These are phyloP conservation scores for Tolypocladium paradoxum DNA, from an alignment of 2,329 filamentous ascomycete genomes.

Conservation along the genomic window DNA sequence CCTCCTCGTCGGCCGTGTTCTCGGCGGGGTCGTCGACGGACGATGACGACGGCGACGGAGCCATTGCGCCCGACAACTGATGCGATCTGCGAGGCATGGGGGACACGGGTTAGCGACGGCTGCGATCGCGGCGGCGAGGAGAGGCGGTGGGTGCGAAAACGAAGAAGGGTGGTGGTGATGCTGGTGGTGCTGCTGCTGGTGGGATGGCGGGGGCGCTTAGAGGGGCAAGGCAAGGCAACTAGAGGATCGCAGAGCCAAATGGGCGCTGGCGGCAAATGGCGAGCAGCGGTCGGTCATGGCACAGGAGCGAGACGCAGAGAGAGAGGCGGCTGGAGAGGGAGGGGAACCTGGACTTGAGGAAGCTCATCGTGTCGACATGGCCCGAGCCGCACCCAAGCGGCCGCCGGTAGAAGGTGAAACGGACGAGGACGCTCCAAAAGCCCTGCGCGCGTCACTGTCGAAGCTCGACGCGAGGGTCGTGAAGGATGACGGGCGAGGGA, in stretches of 20 bases:
- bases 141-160: background rate
- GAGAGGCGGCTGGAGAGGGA: conserved; percentile 1
- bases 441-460: background rate
- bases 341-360: conserved; percentile 32
- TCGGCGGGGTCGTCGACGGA: conserved; percentile 77
- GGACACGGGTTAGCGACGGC: conserved; percentile 3
- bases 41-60: conserved; percentile 67
- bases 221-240: background rate
- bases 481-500: conserved; percentile 5
- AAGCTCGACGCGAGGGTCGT: conserved; percentile 11
- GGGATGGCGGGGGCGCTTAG: background rate
- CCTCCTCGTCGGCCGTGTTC: conserved; percentile 94
- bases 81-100: conserved; percentile 31
- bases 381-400: conserved; percentile 10
- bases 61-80: conserved; percentile 45
- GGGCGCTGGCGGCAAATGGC: background rate
- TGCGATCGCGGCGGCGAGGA: conserved; percentile 5
- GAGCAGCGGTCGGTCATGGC: background rate
- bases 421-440: background rate
- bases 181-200: background rate
- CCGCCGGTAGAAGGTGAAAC: background rate
- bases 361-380: conserved; percentile 31
- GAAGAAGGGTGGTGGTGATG: background rate
- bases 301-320: background rate
- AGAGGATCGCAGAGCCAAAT: background rate